These are phyloP conservation scores for Nicotiana rustica DNA, from an alignment of 305 asterid species.

Conservation along the genomic window DNA sequence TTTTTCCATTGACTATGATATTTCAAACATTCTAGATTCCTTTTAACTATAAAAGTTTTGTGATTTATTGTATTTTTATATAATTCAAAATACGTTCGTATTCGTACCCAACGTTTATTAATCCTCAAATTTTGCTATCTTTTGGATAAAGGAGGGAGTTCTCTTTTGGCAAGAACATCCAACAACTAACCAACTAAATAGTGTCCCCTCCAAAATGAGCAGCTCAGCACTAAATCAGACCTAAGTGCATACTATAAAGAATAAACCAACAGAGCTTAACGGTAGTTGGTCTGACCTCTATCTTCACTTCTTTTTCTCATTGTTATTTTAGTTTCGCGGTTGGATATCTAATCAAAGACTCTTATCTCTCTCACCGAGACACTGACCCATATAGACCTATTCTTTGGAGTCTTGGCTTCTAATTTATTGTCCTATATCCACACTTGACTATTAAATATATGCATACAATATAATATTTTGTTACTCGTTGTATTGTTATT, in stretches of 20 bases:
- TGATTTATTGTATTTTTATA: too few relatives aligned
- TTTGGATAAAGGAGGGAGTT: background rate
- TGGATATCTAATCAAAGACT: conserved; percentile 40
- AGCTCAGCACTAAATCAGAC: background rate
- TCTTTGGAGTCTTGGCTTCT: conserved; percentile 17
- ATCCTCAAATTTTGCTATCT: background rate
- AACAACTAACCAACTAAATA: conserved; percentile 28
- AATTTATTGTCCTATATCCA: background rate
- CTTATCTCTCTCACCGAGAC: background rate
- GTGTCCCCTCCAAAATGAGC: conserved; percentile 21
- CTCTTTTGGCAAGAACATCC: background rate
- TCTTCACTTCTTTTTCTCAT: background rate
- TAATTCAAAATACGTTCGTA: too few relatives aligned
- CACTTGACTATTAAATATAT: background rate
- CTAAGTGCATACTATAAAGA: background rate
- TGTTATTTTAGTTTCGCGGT: conserved; percentile 23
- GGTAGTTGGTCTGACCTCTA: conserved; percentile 45
- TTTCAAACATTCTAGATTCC: too few relatives aligned
- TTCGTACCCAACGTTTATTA: too few relatives aligned
- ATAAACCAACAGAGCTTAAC: background rate
- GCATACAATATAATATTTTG: background rate
- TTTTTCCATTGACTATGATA: too few relatives aligned
- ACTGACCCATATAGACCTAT: conserved; percentile 32
- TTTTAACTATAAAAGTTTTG: too few relatives aligned
- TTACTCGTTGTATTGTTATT: too few relatives aligned